Evolutionary conservation across 768 basidiomycete species (phyloP), one percentile per base, ranked within the genome.

Genomic region (Dentipellis sp.): DNA sequence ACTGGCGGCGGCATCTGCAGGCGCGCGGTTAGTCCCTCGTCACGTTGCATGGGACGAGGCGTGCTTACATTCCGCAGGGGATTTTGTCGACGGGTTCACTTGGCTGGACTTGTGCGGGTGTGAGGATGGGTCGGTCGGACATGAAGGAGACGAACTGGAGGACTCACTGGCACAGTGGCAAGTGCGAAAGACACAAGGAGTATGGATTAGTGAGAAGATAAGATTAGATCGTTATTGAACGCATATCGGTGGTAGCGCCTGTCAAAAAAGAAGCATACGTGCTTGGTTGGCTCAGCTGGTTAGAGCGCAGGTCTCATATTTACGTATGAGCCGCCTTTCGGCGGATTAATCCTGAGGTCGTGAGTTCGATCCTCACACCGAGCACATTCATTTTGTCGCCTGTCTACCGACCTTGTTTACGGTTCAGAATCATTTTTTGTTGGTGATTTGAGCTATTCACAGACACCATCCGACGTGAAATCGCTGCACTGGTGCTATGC

Each of bases 1-100:
- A 77, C 63, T 89, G 85, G 64, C 86, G 76, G 35, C 74, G 77
- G 71, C 90, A 93, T 63, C 90, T 93, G 58, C 12, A 60, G 56
- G 12, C 3, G 21, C 10, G 9, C 1, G 3, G 46, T 57, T 10
- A 57, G 52, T 19, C 22, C 12, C 12, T 23, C 10, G 21, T 37
- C 34, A n/a, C 12, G 12, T 21, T 6, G 8, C 17, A n/a, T 34
- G 6, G 12, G 7, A 37, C 12, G 5, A 11, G 51, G 16, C 12
- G 35, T 2, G 17, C 51, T 3, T 38, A 52, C 56, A 56, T 52
- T 8, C 56, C 56, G 22, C 56, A 56, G 22, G 50, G 56, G 10
- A 19, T 23, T 12, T 29, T 29, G 23, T 38, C 14, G 10, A 22
- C 42, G 39, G 38, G 38, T 21, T 54, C 37, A 19, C 23, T 21